Conservation (phyloP, 352 stramenopile species). For the Pythium insidiosum region DNA sequence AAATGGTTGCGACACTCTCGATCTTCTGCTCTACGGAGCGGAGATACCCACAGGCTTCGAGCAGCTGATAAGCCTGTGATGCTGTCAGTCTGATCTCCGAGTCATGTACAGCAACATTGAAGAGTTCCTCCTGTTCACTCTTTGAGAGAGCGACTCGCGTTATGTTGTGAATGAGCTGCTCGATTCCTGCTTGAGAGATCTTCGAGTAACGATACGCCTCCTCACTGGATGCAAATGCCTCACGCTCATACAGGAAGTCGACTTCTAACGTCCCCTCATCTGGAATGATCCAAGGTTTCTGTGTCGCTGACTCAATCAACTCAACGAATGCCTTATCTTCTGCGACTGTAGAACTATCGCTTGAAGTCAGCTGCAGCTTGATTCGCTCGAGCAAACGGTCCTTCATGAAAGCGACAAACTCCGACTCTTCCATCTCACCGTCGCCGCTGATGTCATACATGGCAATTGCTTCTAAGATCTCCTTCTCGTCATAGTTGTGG, state of each 20-base stretch:
- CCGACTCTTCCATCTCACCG: conserved; percentile 71
- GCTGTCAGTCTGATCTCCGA: conserved; percentile 77
- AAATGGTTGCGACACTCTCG: conserved; percentile 54
- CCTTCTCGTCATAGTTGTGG: conserved; percentile 42
- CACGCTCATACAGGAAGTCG: conserved; percentile 74
- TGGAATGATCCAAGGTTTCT: conserved; percentile 57
- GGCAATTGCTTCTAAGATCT: conserved; percentile 53
- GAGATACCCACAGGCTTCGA: conserved; percentile 68
- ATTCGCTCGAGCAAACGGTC: conserved; percentile 50
- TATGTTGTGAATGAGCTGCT: conserved; percentile 71
- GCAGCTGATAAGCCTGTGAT: conserved; percentile 66
- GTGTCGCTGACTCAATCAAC: conserved; percentile 43
- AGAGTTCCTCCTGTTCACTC: conserved; percentile 68
- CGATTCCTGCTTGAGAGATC: conserved; percentile 57
- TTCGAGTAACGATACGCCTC: conserved; percentile 43
- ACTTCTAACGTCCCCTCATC: conserved; percentile 55
- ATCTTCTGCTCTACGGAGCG: conserved; percentile 45
- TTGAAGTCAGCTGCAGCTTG: conserved; percentile 27
- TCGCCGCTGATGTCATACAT: conserved; percentile 70
- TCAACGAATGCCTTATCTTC: conserved; percentile 11
- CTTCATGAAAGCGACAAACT: conserved; percentile 81
- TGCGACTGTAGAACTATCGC: background rate
- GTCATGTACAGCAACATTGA: conserved; percentile 66
- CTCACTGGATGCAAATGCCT: conserved; percentile 49
- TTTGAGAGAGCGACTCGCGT: conserved; percentile 36